Base-by-base conservation (phyloP, 1,284 basidiomycete genomes). In the Ceraceosorus guamensis region DNA sequence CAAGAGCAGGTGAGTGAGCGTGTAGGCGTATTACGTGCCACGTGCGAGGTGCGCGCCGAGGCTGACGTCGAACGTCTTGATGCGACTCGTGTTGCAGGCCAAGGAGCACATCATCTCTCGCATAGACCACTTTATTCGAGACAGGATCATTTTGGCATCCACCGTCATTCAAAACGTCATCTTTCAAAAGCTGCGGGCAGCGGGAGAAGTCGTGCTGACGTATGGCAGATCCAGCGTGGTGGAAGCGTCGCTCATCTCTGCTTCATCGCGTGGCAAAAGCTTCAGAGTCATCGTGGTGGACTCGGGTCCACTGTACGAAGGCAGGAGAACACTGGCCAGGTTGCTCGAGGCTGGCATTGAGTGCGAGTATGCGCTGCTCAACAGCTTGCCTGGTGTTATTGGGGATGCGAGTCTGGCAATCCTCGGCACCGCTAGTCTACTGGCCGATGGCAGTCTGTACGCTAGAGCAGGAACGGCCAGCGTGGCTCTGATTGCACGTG, bases 221-320 rank as follows among this genome's bases (percentile, higher is more conserved):
- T 99, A 89, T 78, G 91, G 91, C 10, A 83, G 89, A 87, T 90
- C 91, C 16, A 95, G 91, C 0, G 85, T 97, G 0, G 91, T 98
- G 2, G 91, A 98, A 76, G 88, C 88, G 61, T 86, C 91, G 5
- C 76, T 99, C 5, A 79, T 97, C 4, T 82, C 84, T 57, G 90
- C 92, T 1, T 85, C 78, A 68, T 63, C 65, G 58, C 58, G 67
- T 24, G 81, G 82, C 60, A 77, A 87, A 70, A 80, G 82, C 47
- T 96, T 99, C 75, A 87, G 86, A 2, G 93, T 96, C 13, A 85
- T 96, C 50, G 84, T 96, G 2, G 86, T 97, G n/a, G 95, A 98
- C 77, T 91, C 91, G 41, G 81, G 89, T 59, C 95, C 93, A 0
- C 82, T 97, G 68, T 81, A 91, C 30, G 93, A 98, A 82, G 93